Base-by-base conservation (phyloP, 495 filamentous ascomycete species). In the Aspergillus nanangensis region DNA sequence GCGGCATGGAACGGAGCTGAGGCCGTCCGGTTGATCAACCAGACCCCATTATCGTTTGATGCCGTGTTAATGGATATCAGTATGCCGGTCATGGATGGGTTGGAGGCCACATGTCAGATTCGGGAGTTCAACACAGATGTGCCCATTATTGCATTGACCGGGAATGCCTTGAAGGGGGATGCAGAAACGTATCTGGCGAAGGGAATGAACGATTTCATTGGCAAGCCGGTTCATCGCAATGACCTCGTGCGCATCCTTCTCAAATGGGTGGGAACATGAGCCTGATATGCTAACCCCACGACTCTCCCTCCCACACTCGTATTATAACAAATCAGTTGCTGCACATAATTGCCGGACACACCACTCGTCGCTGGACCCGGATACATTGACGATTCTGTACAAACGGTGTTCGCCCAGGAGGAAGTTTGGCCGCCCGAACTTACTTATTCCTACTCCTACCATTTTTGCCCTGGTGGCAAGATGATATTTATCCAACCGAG, bases 71-170 rank as follows among this genome's bases (percentile, higher is more conserved):
- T 73, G 68, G 82, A 87, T 47, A 80, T 89, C 41, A 79, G 74
- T 47, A 89, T 90, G 86, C 86, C 86, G 0, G 61, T 88, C 0
- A 77, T 88, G 69, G 78, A 86, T 45, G 84, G 84, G 4, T 62
- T 87, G 24, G 77, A 75, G 34, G 76, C 84, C 8, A 86, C 84
- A 1, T 67, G 70, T 4, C 66, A 72, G 7, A 86, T 88, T 41
- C 74, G 84, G 10, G 61, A 66, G 10, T 72, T 84, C 48, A 60
- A 58, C 1, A 53, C 73, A 1, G 57, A 64, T 14, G 66, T 78
- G 3, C 81, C 81, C 14, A 83, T 85, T 29, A 69, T 84, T 23
- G 81, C 81, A 39, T 72, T 85, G 62, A 84, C 81, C 0, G 80
- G 80, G 0, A 81, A 83, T 51, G 81, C 80, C 0, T 60, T 83